Conservation (phyloP, 352 stramenopile genomes). For the Phytophthora uliginosa region DNA sequence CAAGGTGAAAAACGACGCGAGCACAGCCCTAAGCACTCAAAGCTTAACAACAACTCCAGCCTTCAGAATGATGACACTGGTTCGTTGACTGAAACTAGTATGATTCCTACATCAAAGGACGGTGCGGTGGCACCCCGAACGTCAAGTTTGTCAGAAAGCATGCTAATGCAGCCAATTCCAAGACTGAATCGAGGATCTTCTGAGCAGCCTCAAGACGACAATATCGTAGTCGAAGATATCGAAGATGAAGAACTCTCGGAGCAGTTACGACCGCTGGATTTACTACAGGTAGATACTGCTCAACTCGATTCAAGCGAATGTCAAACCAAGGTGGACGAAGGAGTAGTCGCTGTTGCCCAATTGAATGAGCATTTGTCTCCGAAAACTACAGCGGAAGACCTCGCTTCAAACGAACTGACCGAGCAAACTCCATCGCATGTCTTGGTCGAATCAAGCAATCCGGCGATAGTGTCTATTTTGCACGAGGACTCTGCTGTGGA, state of each 20-base stretch:
- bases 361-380: not conserved
- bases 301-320: not conserved
- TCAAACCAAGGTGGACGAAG: constrained; percentile 1
- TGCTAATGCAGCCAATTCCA: not conserved
- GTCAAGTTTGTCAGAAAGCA: not conserved
- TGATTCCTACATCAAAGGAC: not conserved
- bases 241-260: constrained; percentile 19
- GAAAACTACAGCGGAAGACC: not conserved
- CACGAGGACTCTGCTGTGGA: not conserved
- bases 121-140: not conserved
- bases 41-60: not conserved
- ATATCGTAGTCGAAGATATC: constrained; percentile 39
- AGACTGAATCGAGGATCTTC: not conserved
- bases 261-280: not conserved
- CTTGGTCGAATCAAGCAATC: not conserved
- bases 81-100: not conserved
- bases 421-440: not conserved
- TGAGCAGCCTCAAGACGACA: constrained; percentile 7
- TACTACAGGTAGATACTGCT: not conserved
- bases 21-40: constrained; percentile 11
- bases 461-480: not conserved
- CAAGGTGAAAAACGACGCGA: constrained; percentile 33
- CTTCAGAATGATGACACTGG: not conserved
- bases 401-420: not conserved
- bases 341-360: not conserved